A percentile compares a stretch with the other conserved stretches of the same genome.
These are phyloP conservation scores for Millerago galiae DNA, from an alignment of 805 yeast genomes.

Conservation along the genomic window DNA sequence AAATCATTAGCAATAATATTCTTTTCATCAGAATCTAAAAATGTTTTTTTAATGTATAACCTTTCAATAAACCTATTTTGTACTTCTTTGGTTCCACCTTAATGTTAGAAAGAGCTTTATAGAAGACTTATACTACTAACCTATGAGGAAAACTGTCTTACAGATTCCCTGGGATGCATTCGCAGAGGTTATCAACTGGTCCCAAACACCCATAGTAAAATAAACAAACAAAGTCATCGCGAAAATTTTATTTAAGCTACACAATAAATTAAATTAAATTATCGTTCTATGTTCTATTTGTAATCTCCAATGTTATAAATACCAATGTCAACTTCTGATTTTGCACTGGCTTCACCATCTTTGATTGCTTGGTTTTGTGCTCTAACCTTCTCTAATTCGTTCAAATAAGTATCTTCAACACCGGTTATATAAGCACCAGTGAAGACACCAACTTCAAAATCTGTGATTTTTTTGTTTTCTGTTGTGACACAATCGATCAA, in stretches of 20 bases:
- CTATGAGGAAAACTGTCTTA: conserved; percentile 7
- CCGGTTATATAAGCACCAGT: conserved; percentile 96
- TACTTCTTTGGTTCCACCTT: conserved; percentile 13
- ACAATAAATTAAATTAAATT: neutral
- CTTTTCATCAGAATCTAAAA: conserved; percentile 2
- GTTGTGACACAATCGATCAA: conserved; percentile 71
- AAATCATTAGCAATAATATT: conserved; percentile 10
- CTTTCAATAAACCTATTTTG: conserved; percentile 13
- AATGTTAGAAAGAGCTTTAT: neutral
- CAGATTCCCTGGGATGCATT: neutral
- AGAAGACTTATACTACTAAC: conserved; percentile 2
- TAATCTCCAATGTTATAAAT: conserved; percentile 54
- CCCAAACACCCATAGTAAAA: conserved; percentile 14
- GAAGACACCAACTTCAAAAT: conserved; percentile 94
- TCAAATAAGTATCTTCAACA: conserved; percentile 73
- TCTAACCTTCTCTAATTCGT: conserved; percentile 75
- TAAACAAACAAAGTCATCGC: neutral
- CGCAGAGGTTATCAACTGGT: conserved; percentile 8
- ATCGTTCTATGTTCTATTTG: conserved; percentile 12
- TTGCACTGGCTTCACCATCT: conserved; percentile 50
- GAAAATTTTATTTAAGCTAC: neutral
- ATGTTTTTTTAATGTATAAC: conserved; percentile 4
- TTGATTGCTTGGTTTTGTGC: conserved; percentile 65
- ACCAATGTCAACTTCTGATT: conserved; percentile 72
- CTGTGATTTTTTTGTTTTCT: conserved; percentile 35